These are phyloP conservation scores for Entomophthora muscae DNA, from an alignment of 371 early-diverging fungal species.

Conservation along the genomic window DNA sequence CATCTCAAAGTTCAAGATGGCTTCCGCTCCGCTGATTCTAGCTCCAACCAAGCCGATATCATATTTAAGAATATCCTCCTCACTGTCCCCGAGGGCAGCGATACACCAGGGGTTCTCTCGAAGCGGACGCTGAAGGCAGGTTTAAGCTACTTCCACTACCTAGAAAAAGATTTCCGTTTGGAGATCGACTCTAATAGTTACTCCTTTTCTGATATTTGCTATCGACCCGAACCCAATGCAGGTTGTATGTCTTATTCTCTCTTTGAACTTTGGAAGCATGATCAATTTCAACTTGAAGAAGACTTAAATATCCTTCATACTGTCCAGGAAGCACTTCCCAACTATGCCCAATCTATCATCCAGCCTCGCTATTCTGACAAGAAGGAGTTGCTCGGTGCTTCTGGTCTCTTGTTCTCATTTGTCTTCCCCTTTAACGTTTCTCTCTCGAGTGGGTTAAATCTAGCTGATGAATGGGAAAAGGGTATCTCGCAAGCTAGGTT, in stretches of 20 bases:
- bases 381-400: background rate
- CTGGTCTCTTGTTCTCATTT: slow-evolving; percentile 2
- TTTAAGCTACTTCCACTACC: slow-evolving; percentile 1
- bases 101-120: background rate
- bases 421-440: background rate
- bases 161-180: background rate
- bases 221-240: background rate
- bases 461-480: slow-evolving; percentile 2
- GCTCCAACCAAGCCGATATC: background rate
- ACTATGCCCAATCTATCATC: background rate
- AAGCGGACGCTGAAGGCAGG: background rate
- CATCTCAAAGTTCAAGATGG: background rate
- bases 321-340: background rate
- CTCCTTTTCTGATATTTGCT: background rate
- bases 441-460: background rate
- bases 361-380: background rate
- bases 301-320: background rate
- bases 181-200: background rate
- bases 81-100: background rate
- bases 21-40: background rate
- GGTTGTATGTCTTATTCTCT: background rate
- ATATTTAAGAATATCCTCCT: background rate
- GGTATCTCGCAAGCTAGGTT: background rate
- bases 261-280: slow-evolving; percentile 6
- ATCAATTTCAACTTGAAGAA: background rate